Conservation (phyloP, 768 basidiomycete genomes). For the Mrakia frigida region DNA sequence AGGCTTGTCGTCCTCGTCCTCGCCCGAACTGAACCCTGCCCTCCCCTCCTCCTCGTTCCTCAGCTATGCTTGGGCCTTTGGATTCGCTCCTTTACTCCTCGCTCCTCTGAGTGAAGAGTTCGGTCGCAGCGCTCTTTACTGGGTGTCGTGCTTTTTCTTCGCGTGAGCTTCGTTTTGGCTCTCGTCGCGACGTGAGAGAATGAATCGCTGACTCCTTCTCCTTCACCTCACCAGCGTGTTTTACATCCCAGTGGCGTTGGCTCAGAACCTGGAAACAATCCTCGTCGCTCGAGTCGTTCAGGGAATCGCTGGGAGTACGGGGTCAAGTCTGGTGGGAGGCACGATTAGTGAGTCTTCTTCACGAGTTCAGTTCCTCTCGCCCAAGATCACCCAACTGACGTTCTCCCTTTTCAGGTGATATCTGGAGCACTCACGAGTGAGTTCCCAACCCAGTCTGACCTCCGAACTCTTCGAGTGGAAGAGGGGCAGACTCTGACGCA, state of each 20-base stretch:
- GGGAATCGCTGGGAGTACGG: slow-evolving; percentile 44
- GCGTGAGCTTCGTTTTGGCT: neutral
- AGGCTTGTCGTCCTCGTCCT: neutral
- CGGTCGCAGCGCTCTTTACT: slow-evolving; percentile 41
- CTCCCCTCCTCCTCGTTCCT: too few relatives aligned
- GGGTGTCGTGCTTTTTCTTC: slow-evolving; percentile 39
- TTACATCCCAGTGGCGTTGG: slow-evolving; percentile 38
- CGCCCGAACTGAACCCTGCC: too few relatives aligned
- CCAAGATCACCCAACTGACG: too few relatives aligned
- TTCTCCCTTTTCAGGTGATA: slow-evolving; percentile 36
- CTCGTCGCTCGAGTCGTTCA: slow-evolving; percentile 43
- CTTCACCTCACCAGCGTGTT: slow-evolving; percentile 29
- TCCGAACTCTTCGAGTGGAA: too few relatives aligned
- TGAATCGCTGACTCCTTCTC: neutral
- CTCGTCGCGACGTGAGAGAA: neutral
- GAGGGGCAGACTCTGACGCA: neutral
- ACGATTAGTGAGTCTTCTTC: slow-evolving; percentile 35
- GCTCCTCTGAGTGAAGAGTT: slow-evolving; percentile 42
- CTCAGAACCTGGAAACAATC: slow-evolving; percentile 43
- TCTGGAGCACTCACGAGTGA: slow-evolving; percentile 41
- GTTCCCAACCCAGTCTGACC: slow-evolving; percentile 29
- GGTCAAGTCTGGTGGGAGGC: slow-evolving; percentile 46
- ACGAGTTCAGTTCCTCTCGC: neutral
- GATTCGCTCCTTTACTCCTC: slow-evolving; percentile 40
- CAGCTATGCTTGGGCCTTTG: slow-evolving; percentile 35